Conservation (phyloP, 371 early-diverging fungal genomes). For the Mortierella sp. region DNA sequence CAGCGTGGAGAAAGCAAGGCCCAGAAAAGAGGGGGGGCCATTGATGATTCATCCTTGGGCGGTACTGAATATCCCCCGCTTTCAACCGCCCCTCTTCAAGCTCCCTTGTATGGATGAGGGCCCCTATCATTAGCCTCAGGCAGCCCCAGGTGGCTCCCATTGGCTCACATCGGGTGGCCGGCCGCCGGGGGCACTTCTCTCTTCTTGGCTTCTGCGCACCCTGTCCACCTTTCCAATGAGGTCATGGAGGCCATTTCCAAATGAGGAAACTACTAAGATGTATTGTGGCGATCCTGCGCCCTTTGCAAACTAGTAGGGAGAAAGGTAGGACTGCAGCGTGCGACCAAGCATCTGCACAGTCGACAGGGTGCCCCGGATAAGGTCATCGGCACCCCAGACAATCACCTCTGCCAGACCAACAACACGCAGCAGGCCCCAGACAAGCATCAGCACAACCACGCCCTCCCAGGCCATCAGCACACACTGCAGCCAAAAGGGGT, state of each 20-base stretch:
- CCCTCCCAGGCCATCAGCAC: slow-evolving; percentile 38
- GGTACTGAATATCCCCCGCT: background rate
- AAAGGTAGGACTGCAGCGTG: slow-evolving; percentile 18
- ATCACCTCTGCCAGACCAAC: slow-evolving; percentile 50
- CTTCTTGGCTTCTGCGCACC: background rate
- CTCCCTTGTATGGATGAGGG: too few species aligned
- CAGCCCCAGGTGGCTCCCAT: background rate
- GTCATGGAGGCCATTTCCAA: background rate
- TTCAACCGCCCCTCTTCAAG: too few species aligned
- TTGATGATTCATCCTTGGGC: background rate
- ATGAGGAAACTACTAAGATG: background rate
- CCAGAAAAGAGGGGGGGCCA: background rate
- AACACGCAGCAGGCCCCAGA: slow-evolving; percentile 43
- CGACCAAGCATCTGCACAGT: slow-evolving; percentile 23
- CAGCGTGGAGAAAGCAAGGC: background rate
- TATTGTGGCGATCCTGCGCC: background rate
- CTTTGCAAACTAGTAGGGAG: background rate
- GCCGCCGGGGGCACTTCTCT: background rate
- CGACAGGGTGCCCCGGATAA: slow-evolving; percentile 42
- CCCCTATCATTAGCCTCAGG: background rate
- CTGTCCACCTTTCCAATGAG: background rate
- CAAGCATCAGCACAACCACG: slow-evolving; percentile 27
- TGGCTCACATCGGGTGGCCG: background rate
- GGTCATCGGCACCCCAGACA: slow-evolving; percentile 54
- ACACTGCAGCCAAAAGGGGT: slow-evolving; percentile 46